Evolutionary conservation across 768 basidiomycete species (phyloP).

Genomic region (Phallus indusiatus): DNA sequence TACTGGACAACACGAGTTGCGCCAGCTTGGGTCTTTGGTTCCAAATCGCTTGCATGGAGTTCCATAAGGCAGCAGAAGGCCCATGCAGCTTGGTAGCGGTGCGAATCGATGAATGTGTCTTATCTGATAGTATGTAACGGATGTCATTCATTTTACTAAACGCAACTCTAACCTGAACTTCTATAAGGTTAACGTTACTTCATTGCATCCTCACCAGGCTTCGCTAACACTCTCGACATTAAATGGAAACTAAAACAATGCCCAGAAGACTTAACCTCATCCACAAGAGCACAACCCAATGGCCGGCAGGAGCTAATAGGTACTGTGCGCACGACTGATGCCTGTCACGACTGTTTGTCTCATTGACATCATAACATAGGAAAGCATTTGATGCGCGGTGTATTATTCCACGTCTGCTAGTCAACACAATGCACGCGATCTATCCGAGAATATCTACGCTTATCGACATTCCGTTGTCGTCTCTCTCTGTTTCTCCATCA

Average conservation of each 20-base stretch:
- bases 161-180: no score
- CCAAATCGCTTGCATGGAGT: no score
- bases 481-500: background rate
- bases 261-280: slow-evolving; percentile 32
- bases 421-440: slow-evolving; percentile 40
- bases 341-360: background rate
- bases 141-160: no score
- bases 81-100: no score
- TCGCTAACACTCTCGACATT: no score
- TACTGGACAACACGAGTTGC: no score
- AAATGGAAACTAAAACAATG: slow-evolving; percentile 23
- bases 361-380: slow-evolving; percentile 8
- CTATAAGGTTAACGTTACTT: no score
- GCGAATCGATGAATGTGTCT: no score
- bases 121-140: no score
- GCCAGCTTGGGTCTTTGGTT: no score
- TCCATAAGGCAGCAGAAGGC: no score
- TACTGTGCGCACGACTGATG: slow-evolving; percentile 7
- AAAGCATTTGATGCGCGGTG: slow-evolving; percentile 48
- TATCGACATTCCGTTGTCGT: background rate
- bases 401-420: slow-evolving; percentile 48
- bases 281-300: slow-evolving; percentile 32
- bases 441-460: slow-evolving; percentile 27
- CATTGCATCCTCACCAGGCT: no score
- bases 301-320: slow-evolving; percentile 43